A percentile compares a stretch with the other conserved stretches of the same genome.
Evolutionary conservation across 768 basidiomycete species (phyloP).

Genomic region (Suillus paluster): DNA sequence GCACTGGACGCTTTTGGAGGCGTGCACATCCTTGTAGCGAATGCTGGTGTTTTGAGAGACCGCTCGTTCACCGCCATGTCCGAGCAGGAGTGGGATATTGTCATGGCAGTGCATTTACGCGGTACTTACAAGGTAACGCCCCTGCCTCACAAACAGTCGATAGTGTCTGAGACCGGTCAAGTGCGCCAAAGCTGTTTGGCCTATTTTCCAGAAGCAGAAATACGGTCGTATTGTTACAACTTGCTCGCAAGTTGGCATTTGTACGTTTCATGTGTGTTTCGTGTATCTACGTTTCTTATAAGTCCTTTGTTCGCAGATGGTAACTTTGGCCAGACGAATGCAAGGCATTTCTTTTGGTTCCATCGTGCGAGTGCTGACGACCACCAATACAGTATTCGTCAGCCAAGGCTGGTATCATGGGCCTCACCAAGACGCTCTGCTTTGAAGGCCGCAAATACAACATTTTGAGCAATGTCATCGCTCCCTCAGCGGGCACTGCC

Average conservation of each 20-base stretch:
- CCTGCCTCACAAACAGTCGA: background rate
- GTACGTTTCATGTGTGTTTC: constrained; percentile 50
- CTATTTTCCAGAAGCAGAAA: constrained; percentile 94
- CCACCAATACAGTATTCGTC: constrained; percentile 69
- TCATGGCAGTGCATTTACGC: constrained; percentile 86
- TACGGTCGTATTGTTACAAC: constrained; percentile 96
- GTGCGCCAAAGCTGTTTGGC: constrained; percentile 96
- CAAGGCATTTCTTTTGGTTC: constrained; percentile 29
- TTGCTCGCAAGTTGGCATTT: constrained; percentile 90
- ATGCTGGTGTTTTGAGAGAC: constrained; percentile 93
- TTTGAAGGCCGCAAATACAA: constrained; percentile 92
- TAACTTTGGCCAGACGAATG: constrained; percentile 94
- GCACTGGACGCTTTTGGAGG: constrained; percentile 87
- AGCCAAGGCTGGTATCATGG: constrained; percentile 91
- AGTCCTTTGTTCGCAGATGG: constrained; percentile 60
- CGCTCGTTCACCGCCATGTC: constrained; percentile 91
- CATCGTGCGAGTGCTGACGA: constrained; percentile 6
- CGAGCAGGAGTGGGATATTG: constrained; percentile 93
- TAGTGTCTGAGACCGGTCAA: constrained; percentile 29
- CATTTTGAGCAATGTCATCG: constrained; percentile 88
- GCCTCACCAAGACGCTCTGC: constrained; percentile 86
- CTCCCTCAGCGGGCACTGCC: constrained; percentile 87
- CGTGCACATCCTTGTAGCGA: constrained; percentile 88
- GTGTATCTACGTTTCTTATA: constrained; percentile 7
- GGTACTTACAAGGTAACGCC: constrained; percentile 81